These are phyloP conservation scores for Cicer pinnatifidum DNA, from an alignment of 306 rosid species.

Conservation along the genomic window DNA sequence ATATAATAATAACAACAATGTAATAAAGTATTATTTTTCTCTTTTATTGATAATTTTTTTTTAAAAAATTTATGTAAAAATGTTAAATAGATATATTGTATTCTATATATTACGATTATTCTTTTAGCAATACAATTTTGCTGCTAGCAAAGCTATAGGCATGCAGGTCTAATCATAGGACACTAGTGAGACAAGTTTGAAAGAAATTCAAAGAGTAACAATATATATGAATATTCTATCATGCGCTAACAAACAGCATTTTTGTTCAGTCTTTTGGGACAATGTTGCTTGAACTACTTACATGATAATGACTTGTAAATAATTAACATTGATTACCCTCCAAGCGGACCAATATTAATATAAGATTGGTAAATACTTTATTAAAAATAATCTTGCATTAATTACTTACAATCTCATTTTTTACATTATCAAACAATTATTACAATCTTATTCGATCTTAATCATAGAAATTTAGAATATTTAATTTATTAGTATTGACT, in stretches of 20 bases:
- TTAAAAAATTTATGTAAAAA: no score
- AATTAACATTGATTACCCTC: neutral
- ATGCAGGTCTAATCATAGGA: slow-evolving; percentile 33
- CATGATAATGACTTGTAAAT: slow-evolving; percentile 34
- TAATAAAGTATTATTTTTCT: no score
- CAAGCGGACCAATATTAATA: neutral
- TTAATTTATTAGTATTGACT: neutral
- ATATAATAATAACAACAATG: no score
- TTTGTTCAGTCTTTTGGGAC: slow-evolving; percentile 37
- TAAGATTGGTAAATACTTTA: neutral
- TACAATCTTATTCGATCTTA: neutral
- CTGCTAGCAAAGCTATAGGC: slow-evolving; percentile 38
- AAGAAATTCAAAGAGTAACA: slow-evolving; percentile 31
- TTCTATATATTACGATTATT: neutral
- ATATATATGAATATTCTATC: neutral
- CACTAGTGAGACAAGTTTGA: slow-evolving; percentile 47
- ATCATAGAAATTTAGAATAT: neutral
- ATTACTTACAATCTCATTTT: no score
- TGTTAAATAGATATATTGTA: no score
- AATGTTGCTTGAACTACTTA: slow-evolving; percentile 38
- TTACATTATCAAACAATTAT: no score
- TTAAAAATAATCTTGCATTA: neutral
- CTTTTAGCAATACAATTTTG: slow-evolving; percentile 8
- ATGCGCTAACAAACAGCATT: slow-evolving; percentile 30
- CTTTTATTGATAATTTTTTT: no score